These are phyloP conservation scores for Calonectria fujianensis DNA, from an alignment of 2,329 filamentous ascomycete species.

Conservation along the genomic window DNA sequence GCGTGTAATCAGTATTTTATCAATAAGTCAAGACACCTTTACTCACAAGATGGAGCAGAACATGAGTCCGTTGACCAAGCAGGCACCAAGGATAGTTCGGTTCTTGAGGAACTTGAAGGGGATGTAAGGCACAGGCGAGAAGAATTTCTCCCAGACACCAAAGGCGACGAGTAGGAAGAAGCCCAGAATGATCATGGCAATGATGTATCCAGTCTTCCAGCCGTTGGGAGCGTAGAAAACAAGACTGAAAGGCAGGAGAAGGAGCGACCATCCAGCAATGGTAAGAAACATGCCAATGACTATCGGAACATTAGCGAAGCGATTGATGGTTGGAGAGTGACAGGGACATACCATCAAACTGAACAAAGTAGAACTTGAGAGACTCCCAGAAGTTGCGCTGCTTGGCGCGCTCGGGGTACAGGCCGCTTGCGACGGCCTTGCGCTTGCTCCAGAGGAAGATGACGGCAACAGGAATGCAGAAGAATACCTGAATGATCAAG, in stretches of 20 bases:
- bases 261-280: conserved; percentile 68
- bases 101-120: conserved; percentile 45
- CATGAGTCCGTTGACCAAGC: conserved; percentile 46
- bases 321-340: neutral
- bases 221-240: conserved; percentile 58
- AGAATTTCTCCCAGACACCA: conserved; percentile 71
- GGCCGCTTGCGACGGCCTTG: conserved; percentile 70
- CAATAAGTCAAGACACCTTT: conserved; percentile 63
- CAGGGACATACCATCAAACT: conserved; percentile 72
- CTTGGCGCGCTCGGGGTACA: conserved; percentile 65
- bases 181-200: conserved; percentile 71
- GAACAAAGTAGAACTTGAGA: conserved; percentile 70
- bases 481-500: conserved; percentile 75
- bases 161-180: conserved; percentile 68
- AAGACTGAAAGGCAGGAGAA: conserved; percentile 71
- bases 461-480: conserved; percentile 60
- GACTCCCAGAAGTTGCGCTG: conserved; percentile 68
- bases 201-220: conserved; percentile 67
- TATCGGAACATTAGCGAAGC: conserved; percentile 50
- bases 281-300: conserved; percentile 71
- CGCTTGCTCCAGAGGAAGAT: conserved; percentile 62
- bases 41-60: conserved; percentile 46
- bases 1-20: conserved; percentile 67
- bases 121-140: conserved; percentile 47
- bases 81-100: conserved; percentile 43